Percentiles rank a stretch among this genome's conserved stretches.
phyloP scores from a whole-genome alignment of 2,329 filamentous ascomycete genomes.

The Sporothrix mexicana region DNA sequence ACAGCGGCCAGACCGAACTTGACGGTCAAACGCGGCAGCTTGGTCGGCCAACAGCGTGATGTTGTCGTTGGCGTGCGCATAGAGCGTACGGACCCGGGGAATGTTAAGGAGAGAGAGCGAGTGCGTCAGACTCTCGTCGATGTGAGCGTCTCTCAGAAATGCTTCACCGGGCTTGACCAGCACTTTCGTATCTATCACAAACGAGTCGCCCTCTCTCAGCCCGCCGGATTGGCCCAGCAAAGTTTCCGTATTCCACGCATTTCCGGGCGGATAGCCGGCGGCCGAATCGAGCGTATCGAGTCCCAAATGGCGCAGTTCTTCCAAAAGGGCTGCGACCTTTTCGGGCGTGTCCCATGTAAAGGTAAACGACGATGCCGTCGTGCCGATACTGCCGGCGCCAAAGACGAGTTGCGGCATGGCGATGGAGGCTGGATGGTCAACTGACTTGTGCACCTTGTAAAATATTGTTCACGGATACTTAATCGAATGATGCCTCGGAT shows the following conservation, averaged over 20 bases:
- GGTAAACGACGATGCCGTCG: slow-evolving; percentile 36
- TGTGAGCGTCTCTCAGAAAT: slow-evolving; percentile 20
- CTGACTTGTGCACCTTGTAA: neutral
- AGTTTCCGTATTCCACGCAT: slow-evolving; percentile 38
- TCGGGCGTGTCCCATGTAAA: slow-evolving; percentile 39
- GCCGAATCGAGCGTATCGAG: slow-evolving; percentile 39
- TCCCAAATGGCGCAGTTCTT: slow-evolving; percentile 35
- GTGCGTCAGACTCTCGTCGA: slow-evolving; percentile 31
- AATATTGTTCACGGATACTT: neutral
- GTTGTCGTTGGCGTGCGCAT: slow-evolving; percentile 41
- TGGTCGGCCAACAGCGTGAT: slow-evolving; percentile 42
- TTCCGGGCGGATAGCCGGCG: slow-evolving; percentile 37
- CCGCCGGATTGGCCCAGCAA: slow-evolving; percentile 36
- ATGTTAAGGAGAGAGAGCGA: slow-evolving; percentile 34
- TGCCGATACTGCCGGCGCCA: slow-evolving; percentile 39
- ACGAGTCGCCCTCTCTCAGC: slow-evolving; percentile 24
- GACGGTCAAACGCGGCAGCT: slow-evolving; percentile 41
- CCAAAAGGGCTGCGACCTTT: slow-evolving; percentile 36
- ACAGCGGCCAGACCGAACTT: slow-evolving; percentile 43
- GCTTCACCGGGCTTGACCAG: slow-evolving; percentile 5
- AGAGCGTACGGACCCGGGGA: slow-evolving; percentile 37
- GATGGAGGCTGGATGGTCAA: neutral
- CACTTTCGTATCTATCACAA: slow-evolving; percentile 38
- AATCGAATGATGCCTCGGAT: neutral
- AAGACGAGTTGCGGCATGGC: slow-evolving; percentile 36